Evolutionary conservation across 2,329 filamentous ascomycete genomes (phyloP), one percentile per base, ranked within the genome.

Genomic region (Alternaria sp.): DNA sequence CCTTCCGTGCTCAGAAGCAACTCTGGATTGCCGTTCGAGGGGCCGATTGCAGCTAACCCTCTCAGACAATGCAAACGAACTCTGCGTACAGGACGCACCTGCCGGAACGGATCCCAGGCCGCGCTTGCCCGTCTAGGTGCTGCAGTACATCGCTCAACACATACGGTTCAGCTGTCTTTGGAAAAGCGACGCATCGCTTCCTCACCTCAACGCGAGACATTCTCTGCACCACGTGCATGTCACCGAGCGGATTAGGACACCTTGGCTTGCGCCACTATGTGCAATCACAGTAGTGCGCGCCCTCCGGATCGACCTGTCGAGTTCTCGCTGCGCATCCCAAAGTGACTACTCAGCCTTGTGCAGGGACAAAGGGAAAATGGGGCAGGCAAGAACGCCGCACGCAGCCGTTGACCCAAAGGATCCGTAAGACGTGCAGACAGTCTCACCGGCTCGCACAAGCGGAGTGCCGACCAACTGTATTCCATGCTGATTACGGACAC

Each of bases 371-470:
- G 49, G 53, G 51, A 59, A 43, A 58, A 25, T 51, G 57, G 33
- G 49, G 1, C 65, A 70, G 66, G 64, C 69, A 71, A 70, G 64
- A 72, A 51, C 62, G 60, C 70, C 64, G 67, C 69, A 69, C 65
- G 60, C 63, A 70, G 66, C 68, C 67, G 65, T 66, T 54, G 51
- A 58, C 50, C 59, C 63, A 64, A 65, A 55, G 57, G 44, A 50
- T 55, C 55, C 59, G 61, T 60, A 66, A 65, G 66, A 69, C 61
- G 64, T 62, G 68, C 65, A 58, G 63, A 65, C 59, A 65, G 71
- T 75, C 72, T 72, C 71, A 74, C 69, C 66, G 61, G 68, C 65
- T 69, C 56, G 64, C 69, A 73, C 67, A 66, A 61, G 66, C 49
- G 60, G 61, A 66, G 60, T 53, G 55, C 28, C 56, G 60, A 44